Conservation (phyloP, 345 rosid species). For the Reutealis trisperma region DNA sequence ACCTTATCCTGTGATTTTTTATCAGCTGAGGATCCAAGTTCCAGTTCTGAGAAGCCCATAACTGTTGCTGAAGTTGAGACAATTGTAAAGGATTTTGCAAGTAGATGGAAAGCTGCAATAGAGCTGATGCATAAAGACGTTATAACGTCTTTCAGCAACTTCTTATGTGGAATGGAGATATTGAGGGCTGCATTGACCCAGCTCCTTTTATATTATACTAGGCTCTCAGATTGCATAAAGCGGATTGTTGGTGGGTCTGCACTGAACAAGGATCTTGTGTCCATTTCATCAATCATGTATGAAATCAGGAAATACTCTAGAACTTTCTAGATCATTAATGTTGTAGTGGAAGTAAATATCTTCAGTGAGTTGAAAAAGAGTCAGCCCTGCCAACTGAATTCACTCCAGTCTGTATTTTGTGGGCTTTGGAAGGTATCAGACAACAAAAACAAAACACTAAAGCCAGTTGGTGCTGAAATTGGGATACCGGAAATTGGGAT, state of each 20-base stretch:
- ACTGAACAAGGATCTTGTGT: conserved; percentile 86
- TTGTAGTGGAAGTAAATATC: neutral
- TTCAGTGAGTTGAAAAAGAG: neutral
- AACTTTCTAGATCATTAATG: conserved; percentile 53
- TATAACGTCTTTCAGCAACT: conserved; percentile 96
- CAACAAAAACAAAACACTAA: neutral
- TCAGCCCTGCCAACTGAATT: neutral
- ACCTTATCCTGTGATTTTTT: neutral
- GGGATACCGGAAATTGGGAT: neutral
- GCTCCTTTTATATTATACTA: conserved; percentile 85
- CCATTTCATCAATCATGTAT: conserved; percentile 94
- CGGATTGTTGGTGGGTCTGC: conserved; percentile 71
- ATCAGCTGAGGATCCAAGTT: conserved; percentile 79
- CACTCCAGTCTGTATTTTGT: neutral
- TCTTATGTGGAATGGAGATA: conserved; percentile 95
- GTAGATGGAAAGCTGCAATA: conserved; percentile 91
- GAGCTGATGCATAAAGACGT: conserved; percentile 99
- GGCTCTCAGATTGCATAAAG: conserved; percentile 89
- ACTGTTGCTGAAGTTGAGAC: conserved; percentile 80
- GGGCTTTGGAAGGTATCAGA: neutral
- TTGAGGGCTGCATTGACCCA: conserved; percentile 95
- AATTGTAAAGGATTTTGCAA: conserved; percentile 79
- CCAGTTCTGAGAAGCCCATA: conserved; percentile 62
- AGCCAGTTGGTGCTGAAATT: neutral
- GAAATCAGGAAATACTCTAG: conserved; percentile 90